A percentile compares a stretch with the other conserved stretches of the same genome.
Evolutionary conservation across 2,329 filamentous ascomycete genomes (phyloP).

Genomic region (Magnaporthales sp.): DNA sequence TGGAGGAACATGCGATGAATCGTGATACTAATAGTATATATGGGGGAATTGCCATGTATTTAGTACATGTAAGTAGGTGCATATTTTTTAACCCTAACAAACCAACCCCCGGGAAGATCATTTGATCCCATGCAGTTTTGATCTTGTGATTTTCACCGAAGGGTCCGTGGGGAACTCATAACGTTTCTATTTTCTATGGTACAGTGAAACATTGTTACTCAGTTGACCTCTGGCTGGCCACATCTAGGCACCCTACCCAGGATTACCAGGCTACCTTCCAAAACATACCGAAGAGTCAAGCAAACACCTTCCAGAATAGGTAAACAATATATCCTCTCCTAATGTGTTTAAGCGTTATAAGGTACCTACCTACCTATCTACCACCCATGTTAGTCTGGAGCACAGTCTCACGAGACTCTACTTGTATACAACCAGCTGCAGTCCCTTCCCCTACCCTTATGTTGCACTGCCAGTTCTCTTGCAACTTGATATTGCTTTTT

Average conservation of each 20-base stretch:
- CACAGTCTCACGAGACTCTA: neutral
- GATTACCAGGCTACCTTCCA: neutral
- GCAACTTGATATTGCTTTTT: too few species aligned
- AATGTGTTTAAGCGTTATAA: neutral
- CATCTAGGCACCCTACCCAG: neutral
- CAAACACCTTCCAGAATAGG: neutral
- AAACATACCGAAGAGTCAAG: neutral
- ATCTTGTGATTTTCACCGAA: neutral
- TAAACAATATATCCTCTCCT: neutral
- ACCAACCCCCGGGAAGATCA: neutral
- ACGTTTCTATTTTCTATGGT: neutral
- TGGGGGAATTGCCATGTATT: neutral
- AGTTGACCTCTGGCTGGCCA: neutral
- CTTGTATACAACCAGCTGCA: neutral
- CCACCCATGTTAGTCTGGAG: neutral
- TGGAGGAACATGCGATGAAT: neutral
- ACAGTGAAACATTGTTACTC: neutral
- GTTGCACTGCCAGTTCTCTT: neutral
- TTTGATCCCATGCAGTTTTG: neutral
- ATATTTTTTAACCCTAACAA: neutral
- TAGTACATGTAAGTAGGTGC: neutral
- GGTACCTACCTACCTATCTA: neutral
- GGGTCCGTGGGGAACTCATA: neutral
- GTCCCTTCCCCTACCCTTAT: neutral
- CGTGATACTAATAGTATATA: neutral